Conservation (phyloP, 192 early-diverging fungal species). For the Pilaira anomala region DNA sequence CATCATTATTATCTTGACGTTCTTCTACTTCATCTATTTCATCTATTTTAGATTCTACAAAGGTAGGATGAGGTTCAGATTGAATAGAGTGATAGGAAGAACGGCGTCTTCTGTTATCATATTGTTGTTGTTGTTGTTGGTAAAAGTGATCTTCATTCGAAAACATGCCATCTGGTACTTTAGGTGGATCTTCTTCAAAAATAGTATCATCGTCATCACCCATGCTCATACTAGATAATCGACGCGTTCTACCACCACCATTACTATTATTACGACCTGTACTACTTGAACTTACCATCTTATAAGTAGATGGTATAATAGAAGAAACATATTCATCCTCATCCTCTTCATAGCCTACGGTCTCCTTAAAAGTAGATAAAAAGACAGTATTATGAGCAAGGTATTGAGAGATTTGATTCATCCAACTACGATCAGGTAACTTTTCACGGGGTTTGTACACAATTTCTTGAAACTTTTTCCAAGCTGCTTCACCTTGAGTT, state of each 20-base stretch:
- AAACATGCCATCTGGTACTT: slow-evolving; percentile 11
- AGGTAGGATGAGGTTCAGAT: slow-evolving; percentile 19
- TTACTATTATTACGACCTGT: background rate
- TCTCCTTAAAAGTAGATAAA: slow-evolving; percentile 34
- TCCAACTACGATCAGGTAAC: slow-evolving; percentile 29
- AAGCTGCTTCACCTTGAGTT: slow-evolving; percentile 22
- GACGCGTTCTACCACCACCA: background rate
- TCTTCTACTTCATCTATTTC: slow-evolving; percentile 6
- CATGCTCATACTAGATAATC: slow-evolving; percentile 3
- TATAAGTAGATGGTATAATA: background rate
- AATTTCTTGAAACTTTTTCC: slow-evolving; percentile 29
- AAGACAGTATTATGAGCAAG: slow-evolving; percentile 28
- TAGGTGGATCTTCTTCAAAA: slow-evolving; percentile 2
- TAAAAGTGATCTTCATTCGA: slow-evolving; percentile 4
- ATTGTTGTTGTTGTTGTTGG: background rate
- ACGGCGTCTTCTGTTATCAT: slow-evolving; percentile 1
- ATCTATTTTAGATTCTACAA: slow-evolving; percentile 1
- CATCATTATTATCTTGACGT: background rate
- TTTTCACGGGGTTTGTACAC: slow-evolving; percentile 30
- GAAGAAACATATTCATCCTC: background rate
- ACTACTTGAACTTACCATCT: background rate
- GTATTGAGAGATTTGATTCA: slow-evolving; percentile 13
- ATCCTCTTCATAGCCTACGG: slow-evolving; percentile 31
- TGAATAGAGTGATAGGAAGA: slow-evolving; percentile 19
- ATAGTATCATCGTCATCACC: slow-evolving; percentile 4